Evolutionary conservation across 2,329 filamentous ascomycete species (phyloP).

Genomic region (Ophiostoma himal-ulmi): DNA sequence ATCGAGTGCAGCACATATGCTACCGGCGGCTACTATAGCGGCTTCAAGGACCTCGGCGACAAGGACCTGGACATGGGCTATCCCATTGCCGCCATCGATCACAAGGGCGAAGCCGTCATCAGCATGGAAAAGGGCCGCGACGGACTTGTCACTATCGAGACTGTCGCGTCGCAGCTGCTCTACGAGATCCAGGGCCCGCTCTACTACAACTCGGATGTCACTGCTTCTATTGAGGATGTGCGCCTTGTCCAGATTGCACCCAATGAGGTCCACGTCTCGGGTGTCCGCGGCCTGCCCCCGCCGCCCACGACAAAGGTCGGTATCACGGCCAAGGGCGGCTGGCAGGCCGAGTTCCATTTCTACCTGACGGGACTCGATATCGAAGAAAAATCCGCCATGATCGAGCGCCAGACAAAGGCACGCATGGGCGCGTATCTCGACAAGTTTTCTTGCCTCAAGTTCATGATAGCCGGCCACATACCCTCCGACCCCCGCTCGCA

Average conservation of each 20-base stretch:
- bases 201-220: slow-evolving; percentile 35
- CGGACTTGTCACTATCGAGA: slow-evolving; percentile 27
- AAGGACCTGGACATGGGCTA: slow-evolving; percentile 41
- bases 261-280: slow-evolving; percentile 32
- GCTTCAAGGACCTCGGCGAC: slow-evolving; percentile 40
- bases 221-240: slow-evolving; percentile 30
- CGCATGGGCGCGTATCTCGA: slow-evolving; percentile 22
- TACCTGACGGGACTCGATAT: slow-evolving; percentile 28
- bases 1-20: slow-evolving; percentile 44
- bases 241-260: slow-evolving; percentile 42
- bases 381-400: slow-evolving; percentile 27
- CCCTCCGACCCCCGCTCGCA: slow-evolving; percentile 31
- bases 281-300: slow-evolving; percentile 33
- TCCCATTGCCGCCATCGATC: slow-evolving; percentile 45
- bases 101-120: slow-evolving; percentile 35
- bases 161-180: slow-evolving; percentile 31
- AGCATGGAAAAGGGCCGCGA: slow-evolving; percentile 29
- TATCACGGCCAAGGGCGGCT: slow-evolving; percentile 27
- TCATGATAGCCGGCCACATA: slow-evolving; percentile 28
- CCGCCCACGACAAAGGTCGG: slow-evolving; percentile 32
- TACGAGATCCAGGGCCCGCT: slow-evolving; percentile 38
- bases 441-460: slow-evolving; percentile 31
- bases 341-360: slow-evolving; percentile 29
- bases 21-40: slow-evolving; percentile 43
- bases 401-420: slow-evolving; percentile 25